Base-by-base conservation (phyloP, 2,329 filamentous ascomycete species). In the Orbilia oligospora region DNA sequence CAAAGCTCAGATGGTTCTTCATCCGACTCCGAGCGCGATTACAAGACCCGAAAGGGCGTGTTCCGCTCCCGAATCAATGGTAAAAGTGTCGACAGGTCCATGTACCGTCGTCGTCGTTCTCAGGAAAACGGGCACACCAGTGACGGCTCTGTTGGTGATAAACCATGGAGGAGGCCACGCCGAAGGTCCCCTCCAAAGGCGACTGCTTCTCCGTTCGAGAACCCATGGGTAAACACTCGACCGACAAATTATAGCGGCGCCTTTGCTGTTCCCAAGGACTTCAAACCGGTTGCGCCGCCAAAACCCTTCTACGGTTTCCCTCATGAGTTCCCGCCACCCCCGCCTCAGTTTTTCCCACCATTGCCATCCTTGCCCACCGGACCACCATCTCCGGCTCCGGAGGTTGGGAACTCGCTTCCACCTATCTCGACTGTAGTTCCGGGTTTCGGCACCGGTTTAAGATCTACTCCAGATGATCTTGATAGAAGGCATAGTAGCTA, bases 281-380 rank as follows among this genome's bases (percentile, higher is more conserved):
- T 77, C 44, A 77, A 71, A 24, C 73, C 73, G 1, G 61, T 71
- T 4, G 48, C 61, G 24, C 73, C 73, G 53, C 61, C 61, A 22
- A 77, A 55, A 18, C 73, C 73, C n/a, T 77, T 77, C 53, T 64
- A 68, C 30, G 73, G 73, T 27, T 77, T 77, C 51, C 73, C 73
- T 12, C 61, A 77, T 27, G 65, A 77, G 36, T 77, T 77, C 46
- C 73, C 73, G n/a, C 73, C 73, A 18, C 73, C 73, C 14, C 73
- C 73, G 18, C 73, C 73, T 10, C 73, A 77, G 27, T 77, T 77
- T 61, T 77, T 77, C 51, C 73, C 73, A 64, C 73, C 73, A 9
- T 51, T 77, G 30, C 73, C 73, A 36, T 77, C 73, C 8, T 51
- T 77, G 10, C 67, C 73, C 20, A 18, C 27, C 5, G 61, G 51